These are phyloP conservation scores for Chaetomium tenue DNA, from an alignment of 495 filamentous ascomycete species.

Conservation along the genomic window DNA sequence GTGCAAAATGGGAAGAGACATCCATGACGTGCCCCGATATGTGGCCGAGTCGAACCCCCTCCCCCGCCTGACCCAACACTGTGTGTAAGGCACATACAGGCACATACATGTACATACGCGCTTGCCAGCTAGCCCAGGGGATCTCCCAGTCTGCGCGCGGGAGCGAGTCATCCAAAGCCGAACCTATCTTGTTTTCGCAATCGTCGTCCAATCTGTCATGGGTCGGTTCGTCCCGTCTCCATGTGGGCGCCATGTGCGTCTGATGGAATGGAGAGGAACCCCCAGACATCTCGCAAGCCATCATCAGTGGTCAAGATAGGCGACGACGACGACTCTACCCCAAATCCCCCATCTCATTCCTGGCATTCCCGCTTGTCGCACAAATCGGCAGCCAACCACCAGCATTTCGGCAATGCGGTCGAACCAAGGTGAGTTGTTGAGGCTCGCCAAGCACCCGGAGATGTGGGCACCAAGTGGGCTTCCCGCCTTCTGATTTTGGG, in stretches of 20 bases:
- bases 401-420: conserved; percentile 10
- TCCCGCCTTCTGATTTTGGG: conserved; percentile 5
- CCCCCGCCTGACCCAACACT: too few relatives aligned
- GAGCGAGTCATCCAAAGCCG: not conserved
- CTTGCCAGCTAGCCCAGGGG: too few relatives aligned
- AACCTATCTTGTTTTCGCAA: not conserved
- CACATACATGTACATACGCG: too few relatives aligned
- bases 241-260: conserved; percentile 16
- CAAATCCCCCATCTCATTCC: not conserved
- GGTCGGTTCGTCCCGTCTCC: conserved; percentile 19
- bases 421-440: not conserved
- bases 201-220: conserved; percentile 7
- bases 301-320: conserved; percentile 4
- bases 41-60: too few relatives aligned
- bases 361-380: not conserved
- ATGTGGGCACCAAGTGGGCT: conserved; percentile 7
- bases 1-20: not conserved
- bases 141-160: too few relatives aligned
- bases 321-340: not conserved
- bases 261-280: not conserved
- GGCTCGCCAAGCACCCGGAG: not conserved
- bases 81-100: too few relatives aligned
- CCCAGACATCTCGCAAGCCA: not conserved
- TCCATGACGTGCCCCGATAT: not conserved
- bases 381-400: conserved; percentile 17